A percentile compares a stretch with the other conserved stretches of the same genome.
phyloP scores from a whole-genome alignment of 1,139 yeast species.

The Debaryomyces coudertii region DNA sequence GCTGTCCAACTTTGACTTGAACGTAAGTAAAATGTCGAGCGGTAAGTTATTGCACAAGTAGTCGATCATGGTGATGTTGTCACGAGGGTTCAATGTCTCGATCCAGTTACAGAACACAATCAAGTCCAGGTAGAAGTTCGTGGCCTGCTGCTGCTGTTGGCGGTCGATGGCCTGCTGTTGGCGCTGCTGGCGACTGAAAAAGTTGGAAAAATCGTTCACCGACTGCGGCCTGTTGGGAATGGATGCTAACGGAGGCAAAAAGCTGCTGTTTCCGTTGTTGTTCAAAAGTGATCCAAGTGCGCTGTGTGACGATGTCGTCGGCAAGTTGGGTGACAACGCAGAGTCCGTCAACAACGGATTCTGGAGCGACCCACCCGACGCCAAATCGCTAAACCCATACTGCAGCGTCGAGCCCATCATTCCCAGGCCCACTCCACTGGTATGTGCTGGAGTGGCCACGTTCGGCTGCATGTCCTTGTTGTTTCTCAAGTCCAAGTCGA shows the following conservation, averaged over 20 bases:
- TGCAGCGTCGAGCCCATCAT: constrained; percentile 28
- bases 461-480: constrained; percentile 15
- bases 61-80: constrained; percentile 62
- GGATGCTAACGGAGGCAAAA: constrained; percentile 27
- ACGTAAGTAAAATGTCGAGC: constrained; percentile 51
- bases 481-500: constrained; percentile 47
- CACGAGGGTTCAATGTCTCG: constrained; percentile 56
- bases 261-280: constrained; percentile 13
- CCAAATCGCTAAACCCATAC: constrained; percentile 22
- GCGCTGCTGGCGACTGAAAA: constrained; percentile 28
- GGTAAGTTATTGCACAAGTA: constrained; percentile 54
- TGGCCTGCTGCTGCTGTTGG: constrained; percentile 18
- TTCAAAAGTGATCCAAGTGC: constrained; percentile 15
- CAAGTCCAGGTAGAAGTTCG: constrained; percentile 46
- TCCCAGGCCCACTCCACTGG: constrained; percentile 18
- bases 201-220: constrained; percentile 44
- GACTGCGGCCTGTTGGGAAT: constrained; percentile 48
- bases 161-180: constrained; percentile 19
- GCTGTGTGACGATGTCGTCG: constrained; percentile 5
- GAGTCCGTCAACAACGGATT: constrained; percentile 25
- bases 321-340: constrained; percentile 21
- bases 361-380: constrained; percentile 9
- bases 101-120: constrained; percentile 63
- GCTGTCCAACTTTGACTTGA: constrained; percentile 42
- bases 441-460: constrained; percentile 11